These are phyloP conservation scores for Eutypella sp. DNA, from an alignment of 2,329 filamentous ascomycete species.

Conservation along the genomic window DNA sequence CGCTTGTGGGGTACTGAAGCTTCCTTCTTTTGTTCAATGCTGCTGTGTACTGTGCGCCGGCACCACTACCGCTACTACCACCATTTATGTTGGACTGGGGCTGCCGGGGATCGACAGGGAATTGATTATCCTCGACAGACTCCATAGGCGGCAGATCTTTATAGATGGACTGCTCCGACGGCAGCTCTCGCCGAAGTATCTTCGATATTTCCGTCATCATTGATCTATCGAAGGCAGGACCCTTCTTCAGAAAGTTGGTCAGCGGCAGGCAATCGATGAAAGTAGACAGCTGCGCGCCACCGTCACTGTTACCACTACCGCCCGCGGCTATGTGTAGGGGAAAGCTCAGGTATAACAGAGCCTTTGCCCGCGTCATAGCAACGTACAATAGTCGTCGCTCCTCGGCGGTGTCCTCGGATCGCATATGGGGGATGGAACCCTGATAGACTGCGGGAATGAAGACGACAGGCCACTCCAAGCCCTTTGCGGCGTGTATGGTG, in stretches of 20 bases:
- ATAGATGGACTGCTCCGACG: conserved; percentile 50
- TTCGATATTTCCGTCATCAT: conserved; percentile 63
- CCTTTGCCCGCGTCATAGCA: conserved; percentile 91
- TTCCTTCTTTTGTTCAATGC: conserved; percentile 25
- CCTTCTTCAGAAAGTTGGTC: conserved; percentile 44
- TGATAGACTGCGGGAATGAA: conserved; percentile 89
- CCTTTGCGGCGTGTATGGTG: conserved; percentile 94
- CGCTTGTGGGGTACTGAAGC: conserved; percentile 25
- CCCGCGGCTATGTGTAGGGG: conserved; percentile 65
- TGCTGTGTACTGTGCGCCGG: conserved; percentile 9
- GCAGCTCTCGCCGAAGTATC: conserved; percentile 62
- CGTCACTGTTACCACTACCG: conserved; percentile 49
- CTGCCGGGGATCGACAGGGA: conserved; percentile 58
- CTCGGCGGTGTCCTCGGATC: conserved; percentile 80
- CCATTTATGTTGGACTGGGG: conserved; percentile 28
- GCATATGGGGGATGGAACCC: conserved; percentile 83
- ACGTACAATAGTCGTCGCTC: conserved; percentile 89
- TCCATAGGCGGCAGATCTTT: conserved; percentile 48
- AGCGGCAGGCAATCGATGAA: conserved; percentile 55
- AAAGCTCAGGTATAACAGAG: conserved; percentile 78
- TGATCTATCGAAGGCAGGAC: conserved; percentile 62
- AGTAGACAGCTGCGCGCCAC: conserved; percentile 58
- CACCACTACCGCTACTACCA: conserved; percentile 4
- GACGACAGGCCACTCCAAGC: conserved; percentile 91
- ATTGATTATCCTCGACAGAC: conserved; percentile 61